These are phyloP conservation scores for Hura crepitans DNA, from an alignment of 441 rosid genomes.

Conservation along the genomic window DNA sequence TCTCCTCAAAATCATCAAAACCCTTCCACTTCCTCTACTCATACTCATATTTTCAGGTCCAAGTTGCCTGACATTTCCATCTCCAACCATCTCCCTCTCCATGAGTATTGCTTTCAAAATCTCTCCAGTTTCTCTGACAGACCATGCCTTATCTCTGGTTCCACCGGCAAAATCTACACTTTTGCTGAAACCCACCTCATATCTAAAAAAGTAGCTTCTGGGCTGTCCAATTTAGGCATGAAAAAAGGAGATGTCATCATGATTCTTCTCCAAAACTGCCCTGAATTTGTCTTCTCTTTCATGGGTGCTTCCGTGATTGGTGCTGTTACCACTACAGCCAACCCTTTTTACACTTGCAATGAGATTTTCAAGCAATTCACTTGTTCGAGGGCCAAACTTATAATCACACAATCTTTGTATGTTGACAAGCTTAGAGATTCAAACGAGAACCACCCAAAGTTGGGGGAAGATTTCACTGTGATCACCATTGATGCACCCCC, in stretches of 20 bases:
- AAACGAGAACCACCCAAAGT: slow-evolving; percentile 9
- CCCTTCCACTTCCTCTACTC: background rate
- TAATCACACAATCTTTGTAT: slow-evolving; percentile 64
- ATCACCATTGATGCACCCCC: slow-evolving; percentile 60
- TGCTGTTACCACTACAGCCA: slow-evolving; percentile 69
- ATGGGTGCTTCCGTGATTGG: slow-evolving; percentile 87
- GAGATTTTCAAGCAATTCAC: slow-evolving; percentile 63
- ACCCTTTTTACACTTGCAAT: slow-evolving; percentile 68
- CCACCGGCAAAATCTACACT: slow-evolving; percentile 42
- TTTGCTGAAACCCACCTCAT: slow-evolving; percentile 51
- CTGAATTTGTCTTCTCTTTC: slow-evolving; percentile 78
- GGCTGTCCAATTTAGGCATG: slow-evolving; percentile 50
- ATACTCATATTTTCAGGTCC: slow-evolving; percentile 53
- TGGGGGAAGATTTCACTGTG: slow-evolving; percentile 44
- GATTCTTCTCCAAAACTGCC: slow-evolving; percentile 73
- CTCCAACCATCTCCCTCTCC: slow-evolving; percentile 67
- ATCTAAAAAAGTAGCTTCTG: slow-evolving; percentile 49
- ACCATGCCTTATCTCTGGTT: slow-evolving; percentile 61
- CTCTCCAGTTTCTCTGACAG: slow-evolving; percentile 33
- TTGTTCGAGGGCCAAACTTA: slow-evolving; percentile 47
- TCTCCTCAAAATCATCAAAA: slow-evolving; percentile 9
- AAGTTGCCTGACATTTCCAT: slow-evolving; percentile 69
- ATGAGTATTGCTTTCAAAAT: slow-evolving; percentile 60
- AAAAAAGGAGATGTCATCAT: slow-evolving; percentile 71
- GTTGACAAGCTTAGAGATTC: slow-evolving; percentile 48